Conservation (phyloP, 1,139 yeast species). For the Geotrichum aggregatum region DNA sequence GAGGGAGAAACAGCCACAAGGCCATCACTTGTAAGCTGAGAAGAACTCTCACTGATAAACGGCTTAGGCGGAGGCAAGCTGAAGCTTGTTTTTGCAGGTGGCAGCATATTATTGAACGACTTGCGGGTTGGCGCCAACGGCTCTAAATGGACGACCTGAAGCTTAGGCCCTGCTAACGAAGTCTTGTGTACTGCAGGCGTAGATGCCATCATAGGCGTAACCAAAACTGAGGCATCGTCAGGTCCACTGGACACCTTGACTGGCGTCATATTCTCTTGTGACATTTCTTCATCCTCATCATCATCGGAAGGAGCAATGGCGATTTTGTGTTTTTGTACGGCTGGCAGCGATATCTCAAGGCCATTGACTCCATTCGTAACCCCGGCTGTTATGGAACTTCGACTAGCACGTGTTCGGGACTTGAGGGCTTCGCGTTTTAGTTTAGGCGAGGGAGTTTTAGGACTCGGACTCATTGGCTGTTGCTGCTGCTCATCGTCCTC, state of each 20-base stretch:
- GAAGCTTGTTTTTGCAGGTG: constrained; percentile 1
- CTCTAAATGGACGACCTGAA: constrained; percentile 12
- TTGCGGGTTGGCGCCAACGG: constrained; percentile 8
- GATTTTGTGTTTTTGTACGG: not conserved
- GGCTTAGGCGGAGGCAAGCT: constrained; percentile 4
- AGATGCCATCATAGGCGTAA: constrained; percentile 3
- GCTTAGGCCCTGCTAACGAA: not conserved
- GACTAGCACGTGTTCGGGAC: constrained; percentile 4
- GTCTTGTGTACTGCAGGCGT: not conserved
- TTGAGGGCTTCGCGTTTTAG: constrained; percentile 2
- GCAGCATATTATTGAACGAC: constrained; percentile 1
- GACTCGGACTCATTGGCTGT: not conserved
- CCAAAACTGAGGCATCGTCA: constrained; percentile 1
- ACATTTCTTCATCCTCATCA: constrained; percentile 3
- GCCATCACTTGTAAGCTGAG: constrained; percentile 7
- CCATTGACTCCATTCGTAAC: constrained; percentile 4
- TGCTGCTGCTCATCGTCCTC: not conserved
- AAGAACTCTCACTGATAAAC: not conserved
- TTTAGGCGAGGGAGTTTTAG: constrained; percentile 6
- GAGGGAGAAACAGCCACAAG: constrained; percentile 21
- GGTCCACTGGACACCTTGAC: not conserved
- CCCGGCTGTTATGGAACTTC: not conserved
- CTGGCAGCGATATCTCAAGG: not conserved
- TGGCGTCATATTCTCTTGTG: not conserved
- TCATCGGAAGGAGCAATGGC: not conserved